These are phyloP conservation scores for Porpolomopsis calyptriformis DNA, from an alignment of 768 basidiomycete species.

Conservation along the genomic window DNA sequence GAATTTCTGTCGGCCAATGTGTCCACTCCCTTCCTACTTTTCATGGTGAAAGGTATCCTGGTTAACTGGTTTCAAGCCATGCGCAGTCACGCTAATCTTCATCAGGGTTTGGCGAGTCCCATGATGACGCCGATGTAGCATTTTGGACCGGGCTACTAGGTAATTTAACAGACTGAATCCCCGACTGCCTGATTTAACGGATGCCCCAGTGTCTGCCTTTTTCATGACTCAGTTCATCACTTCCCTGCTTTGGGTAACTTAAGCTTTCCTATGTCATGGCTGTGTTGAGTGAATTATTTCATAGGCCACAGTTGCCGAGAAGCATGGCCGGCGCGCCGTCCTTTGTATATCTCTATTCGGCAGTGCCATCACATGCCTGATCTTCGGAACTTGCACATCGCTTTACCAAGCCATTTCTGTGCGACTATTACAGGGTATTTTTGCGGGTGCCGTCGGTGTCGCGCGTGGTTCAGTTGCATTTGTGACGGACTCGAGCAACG, in stretches of 20 bases:
- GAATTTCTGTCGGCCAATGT: constrained; percentile 93
- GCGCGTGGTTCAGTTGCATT: constrained; percentile 80
- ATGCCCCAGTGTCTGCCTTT: constrained; percentile 57
- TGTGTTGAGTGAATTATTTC: constrained; percentile 11
- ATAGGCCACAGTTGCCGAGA: constrained; percentile 87
- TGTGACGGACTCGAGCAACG: constrained; percentile 86
- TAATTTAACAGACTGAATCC: constrained; percentile 21
- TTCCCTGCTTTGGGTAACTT: constrained; percentile 77
- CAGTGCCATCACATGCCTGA: constrained; percentile 64
- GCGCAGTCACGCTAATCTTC: constrained; percentile 7
- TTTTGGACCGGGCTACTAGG: constrained; percentile 83
- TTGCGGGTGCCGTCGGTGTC: constrained; percentile 90
- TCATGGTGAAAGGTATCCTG: constrained; percentile 79
- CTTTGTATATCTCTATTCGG: constrained; percentile 79
- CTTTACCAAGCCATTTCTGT: constrained; percentile 75
- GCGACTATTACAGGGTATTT: constrained; percentile 83
- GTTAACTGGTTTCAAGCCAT: background rate
- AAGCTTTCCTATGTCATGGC: constrained; percentile 4
- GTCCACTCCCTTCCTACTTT: constrained; percentile 82
- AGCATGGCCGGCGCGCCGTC: constrained; percentile 79
- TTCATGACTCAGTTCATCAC: constrained; percentile 96
- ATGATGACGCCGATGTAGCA: constrained; percentile 77
- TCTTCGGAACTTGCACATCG: constrained; percentile 69
- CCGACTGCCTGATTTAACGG: constrained; percentile 9
- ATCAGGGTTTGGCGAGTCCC: constrained; percentile 56